Evolutionary conservation across 225 moss, liverwort and hornwort genomes (phyloP), one percentile per base, ranked within the genome.

Genomic region (Takakia lepidozioides): DNA sequence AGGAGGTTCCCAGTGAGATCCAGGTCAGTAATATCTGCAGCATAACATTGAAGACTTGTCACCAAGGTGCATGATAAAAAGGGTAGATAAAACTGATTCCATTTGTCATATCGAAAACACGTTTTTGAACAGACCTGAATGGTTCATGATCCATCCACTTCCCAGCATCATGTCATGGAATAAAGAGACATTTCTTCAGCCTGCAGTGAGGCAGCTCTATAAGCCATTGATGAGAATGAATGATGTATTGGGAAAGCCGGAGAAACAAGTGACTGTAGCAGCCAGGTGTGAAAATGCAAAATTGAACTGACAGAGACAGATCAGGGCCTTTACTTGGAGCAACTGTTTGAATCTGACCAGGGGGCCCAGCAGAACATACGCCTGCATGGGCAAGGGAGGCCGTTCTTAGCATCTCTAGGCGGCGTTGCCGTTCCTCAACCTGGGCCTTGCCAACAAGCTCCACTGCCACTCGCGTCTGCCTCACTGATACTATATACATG

Each of bases 401-500:
- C 59, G 74, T 51, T 54, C 52, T 67, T 50, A 98, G 85, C 27
- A 62, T 60, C 38, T 87, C 85, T 30, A 87, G 71, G 22, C 70
- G 76, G 60, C 81, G 74, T 61, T 87, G 98, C 65, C 80, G 85
- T 54, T 82, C 83, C 70, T 85, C 98, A 44, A 98, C 83, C 67
- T 87, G 57, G 17, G 69, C 67, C 73, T 85, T 81, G n/a, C 98
- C 98, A 30, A 98, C 98, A 20, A 98, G 63, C 75, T 98, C 78
- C 25, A 98, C 91, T 42, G 78, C 70, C 49, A 98, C 78, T 34
- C 91, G 85, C 58, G 66, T 72, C 38, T 87, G 95, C 50, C 89
- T 78, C 24, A 85, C 81, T 10, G 98, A 85, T 71, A 85, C 65
- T 34, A 98, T 83, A 63, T 98, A 98, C 98, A 98, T 91, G 16